phyloP scores from a whole-genome alignment of 257 asterid genomes.

The Gardenia jasminoides region DNA sequence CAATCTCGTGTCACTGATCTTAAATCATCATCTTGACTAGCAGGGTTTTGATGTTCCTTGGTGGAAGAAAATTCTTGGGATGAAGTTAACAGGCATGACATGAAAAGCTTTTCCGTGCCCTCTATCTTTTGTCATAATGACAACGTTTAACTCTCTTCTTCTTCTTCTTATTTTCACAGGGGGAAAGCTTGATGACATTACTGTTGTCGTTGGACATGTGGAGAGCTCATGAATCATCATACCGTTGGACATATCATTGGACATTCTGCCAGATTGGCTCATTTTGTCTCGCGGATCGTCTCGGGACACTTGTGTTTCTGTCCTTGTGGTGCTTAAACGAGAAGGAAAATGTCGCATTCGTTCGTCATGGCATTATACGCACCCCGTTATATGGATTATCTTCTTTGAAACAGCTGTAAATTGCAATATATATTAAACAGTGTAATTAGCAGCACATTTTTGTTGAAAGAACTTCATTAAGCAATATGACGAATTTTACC shows the following conservation, averaged over 20 bases:
- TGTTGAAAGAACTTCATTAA: not conserved
- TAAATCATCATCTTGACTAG: conserved; percentile 3
- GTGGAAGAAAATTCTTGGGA: conserved; percentile 79
- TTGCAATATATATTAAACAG: too few relatives aligned
- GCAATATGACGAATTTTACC: not conserved
- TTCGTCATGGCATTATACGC: not conserved
- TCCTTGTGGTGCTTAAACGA: not conserved
- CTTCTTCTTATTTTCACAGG: conserved; percentile 41
- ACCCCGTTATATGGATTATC: too few relatives aligned
- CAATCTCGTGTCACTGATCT: not conserved
- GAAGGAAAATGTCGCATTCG: not conserved
- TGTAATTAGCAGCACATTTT: not conserved
- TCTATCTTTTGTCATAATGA: not conserved
- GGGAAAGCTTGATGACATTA: conserved; percentile 80
- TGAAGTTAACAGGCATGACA: conserved; percentile 73
- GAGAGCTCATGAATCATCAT: conserved; percentile 33
- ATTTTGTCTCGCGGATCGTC: not conserved
- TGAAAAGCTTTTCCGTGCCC: not conserved
- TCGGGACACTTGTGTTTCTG: not conserved
- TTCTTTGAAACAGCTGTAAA: too few relatives aligned
- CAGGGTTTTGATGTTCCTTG: conserved; percentile 86
- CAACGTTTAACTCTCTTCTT: conserved; percentile 13
- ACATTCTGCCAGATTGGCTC: too few relatives aligned
- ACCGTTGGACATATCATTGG: too few relatives aligned
- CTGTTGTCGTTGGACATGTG: conserved; percentile 67